These are phyloP conservation scores for Phaeosphaeriaceae sp. DNA, from an alignment of 2,329 filamentous ascomycete species.

Conservation along the genomic window DNA sequence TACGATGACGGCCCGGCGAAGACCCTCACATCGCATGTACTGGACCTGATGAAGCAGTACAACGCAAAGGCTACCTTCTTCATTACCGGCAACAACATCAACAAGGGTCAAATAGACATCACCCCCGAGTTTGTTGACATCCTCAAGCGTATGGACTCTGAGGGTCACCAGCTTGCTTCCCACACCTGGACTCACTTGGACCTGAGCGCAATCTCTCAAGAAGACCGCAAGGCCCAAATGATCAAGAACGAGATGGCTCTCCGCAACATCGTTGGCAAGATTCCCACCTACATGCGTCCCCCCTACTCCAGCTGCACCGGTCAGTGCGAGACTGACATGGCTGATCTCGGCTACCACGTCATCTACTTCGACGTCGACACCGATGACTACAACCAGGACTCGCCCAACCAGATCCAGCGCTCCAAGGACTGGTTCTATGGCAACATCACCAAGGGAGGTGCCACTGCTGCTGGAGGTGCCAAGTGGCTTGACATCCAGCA, in stretches of 20 bases:
- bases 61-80: constrained; percentile 73
- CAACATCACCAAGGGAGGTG: constrained; percentile 48
- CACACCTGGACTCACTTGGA: constrained; percentile 65
- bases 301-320: constrained; percentile 57
- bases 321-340: constrained; percentile 49
- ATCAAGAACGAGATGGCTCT: constrained; percentile 63
- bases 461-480: constrained; percentile 22
- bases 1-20: constrained; percentile 71
- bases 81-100: constrained; percentile 65
- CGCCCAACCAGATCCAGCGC: constrained; percentile 57
- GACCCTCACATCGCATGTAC: constrained; percentile 65
- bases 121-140: constrained; percentile 55
- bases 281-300: constrained; percentile 63
- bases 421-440: constrained; percentile 61
- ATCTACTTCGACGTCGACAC: constrained; percentile 68
- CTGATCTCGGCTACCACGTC: constrained; percentile 64
- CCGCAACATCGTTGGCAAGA: constrained; percentile 62
- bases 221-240: constrained; percentile 58
- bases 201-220: constrained; percentile 53
- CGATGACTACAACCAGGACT: constrained; percentile 65
- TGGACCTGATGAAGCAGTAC: constrained; percentile 67
- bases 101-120: constrained; percentile 64
- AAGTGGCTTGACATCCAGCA: constrained; percentile 63
- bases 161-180: constrained; percentile 67
- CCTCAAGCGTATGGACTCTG: constrained; percentile 62